Base-by-base conservation (phyloP, 1,284 basidiomycete genomes). In the Ganoderma sinense region DNA sequence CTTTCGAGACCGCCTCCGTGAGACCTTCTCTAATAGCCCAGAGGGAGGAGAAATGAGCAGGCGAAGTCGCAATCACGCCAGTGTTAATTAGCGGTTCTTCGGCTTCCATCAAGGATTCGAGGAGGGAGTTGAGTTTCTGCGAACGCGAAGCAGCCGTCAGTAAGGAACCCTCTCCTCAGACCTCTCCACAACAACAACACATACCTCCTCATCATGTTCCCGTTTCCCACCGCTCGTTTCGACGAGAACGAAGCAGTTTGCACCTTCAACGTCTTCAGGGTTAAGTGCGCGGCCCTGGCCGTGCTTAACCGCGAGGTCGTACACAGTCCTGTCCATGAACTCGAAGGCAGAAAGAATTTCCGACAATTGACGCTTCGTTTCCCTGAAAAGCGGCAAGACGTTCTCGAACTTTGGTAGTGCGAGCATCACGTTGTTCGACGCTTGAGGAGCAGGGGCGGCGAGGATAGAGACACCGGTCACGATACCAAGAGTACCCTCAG, bases 261-360 rank as follows among this genome's bases (percentile, higher is more conserved):
- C 91, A 75, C 95, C 90, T 62, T 88, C 86, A 51, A 93, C 88
- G 45, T 94, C 92, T 36, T 90, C 86, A 31, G 90, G 87, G 66
- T 86, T 86, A 40, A 95, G 81, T 5, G 89, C 87, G 69, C 91
- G 86, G 55, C 90, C 89, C 78, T 93, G 89, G 1, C 91, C 88
- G 74, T 94, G 93, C 73, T 90, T 91, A 36, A 94, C 87, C 29
- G 95, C 94, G 58, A 99, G 86, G 64, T 97, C 90, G 80, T 97
- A 97, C 3, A 95, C 89, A 16, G 91, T 90, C 69, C 94, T 87
- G 80, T 99, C 98, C 70, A 98, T 95, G 82, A 95, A 99, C 81
- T 99, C 98, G 79, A 99, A 99, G 0, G 98, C 98, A 1, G 96
- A 98, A 29, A 99, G 88, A 72, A 99, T 98, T 83, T 99, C 98